phyloP scores from a whole-genome alignment of 805 yeast genomes.

The Starmerella cellae region DNA sequence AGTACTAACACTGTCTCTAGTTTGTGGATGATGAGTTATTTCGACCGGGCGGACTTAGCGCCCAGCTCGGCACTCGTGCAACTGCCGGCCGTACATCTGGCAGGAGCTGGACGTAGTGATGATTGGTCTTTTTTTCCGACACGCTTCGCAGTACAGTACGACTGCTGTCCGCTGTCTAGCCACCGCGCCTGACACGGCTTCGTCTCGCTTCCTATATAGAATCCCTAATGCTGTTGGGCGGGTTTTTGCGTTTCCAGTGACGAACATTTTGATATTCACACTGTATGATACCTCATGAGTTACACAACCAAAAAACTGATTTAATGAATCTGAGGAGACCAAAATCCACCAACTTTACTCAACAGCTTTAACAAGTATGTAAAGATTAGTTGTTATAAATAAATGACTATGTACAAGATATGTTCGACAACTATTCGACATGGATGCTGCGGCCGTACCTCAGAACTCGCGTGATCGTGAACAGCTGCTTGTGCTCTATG shows the following conservation, averaged over 20 bases:
- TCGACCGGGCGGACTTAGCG: constrained; percentile 32
- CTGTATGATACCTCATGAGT: constrained; percentile 26
- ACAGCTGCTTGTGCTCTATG: neutral
- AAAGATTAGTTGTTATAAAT: neutral
- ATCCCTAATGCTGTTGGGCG: neutral
- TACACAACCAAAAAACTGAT: constrained; percentile 26
- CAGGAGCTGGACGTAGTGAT: constrained; percentile 16
- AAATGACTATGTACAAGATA: neutral
- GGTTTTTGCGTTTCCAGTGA: constrained; percentile 20
- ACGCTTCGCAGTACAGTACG: constrained; percentile 1
- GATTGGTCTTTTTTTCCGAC: constrained; percentile 23
- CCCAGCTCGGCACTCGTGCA: constrained; percentile 16
- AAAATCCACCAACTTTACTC: neutral
- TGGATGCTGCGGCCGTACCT: neutral
- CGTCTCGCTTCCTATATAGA: neutral
- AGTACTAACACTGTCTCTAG: constrained; percentile 17
- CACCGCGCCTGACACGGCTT: constrained; percentile 9
- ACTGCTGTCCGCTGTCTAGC: neutral
- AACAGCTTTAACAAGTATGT: neutral
- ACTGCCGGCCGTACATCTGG: constrained; percentile 24
- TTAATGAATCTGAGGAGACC: constrained; percentile 28
- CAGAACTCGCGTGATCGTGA: neutral
- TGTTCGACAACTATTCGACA: neutral
- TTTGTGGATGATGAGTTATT: constrained; percentile 26
- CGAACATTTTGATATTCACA: constrained; percentile 28